A percentile compares a stretch with the other conserved stretches of the same genome.
Conservation (phyloP, 176 grass and related monocot genomes). For the Typha latifolia region DNA sequence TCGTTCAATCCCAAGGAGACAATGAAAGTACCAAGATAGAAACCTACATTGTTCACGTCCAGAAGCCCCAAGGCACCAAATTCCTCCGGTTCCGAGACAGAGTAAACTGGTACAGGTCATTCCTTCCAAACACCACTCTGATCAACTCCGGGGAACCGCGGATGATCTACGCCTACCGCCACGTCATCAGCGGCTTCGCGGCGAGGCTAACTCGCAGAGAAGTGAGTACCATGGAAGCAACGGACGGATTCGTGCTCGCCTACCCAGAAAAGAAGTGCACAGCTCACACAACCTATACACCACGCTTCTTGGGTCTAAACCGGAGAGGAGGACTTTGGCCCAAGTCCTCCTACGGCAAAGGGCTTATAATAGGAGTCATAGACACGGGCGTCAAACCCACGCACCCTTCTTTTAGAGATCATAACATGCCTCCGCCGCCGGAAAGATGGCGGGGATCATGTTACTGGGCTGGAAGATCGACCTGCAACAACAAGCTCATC, state of each 20-base stretch:
- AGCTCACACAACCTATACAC: conserved; percentile 50
- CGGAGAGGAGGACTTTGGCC: conserved; percentile 16
- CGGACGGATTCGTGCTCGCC: conserved; percentile 51
- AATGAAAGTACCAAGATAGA: too few relatives aligned
- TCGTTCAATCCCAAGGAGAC: too few relatives aligned
- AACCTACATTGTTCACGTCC: background rate
- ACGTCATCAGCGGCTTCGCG: conserved; percentile 62
- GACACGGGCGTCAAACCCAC: background rate
- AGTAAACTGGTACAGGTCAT: background rate
- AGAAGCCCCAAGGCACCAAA: background rate
- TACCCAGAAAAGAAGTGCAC: conserved; percentile 5
- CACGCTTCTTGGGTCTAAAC: conserved; percentile 47
- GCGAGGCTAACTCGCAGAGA: conserved; percentile 47
- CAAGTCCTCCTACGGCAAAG: background rate
- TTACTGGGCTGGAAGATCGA: background rate
- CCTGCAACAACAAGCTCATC: conserved; percentile 10
- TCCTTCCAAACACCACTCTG: background rate
- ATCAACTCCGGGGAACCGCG: conserved; percentile 16
- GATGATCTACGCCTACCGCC: conserved; percentile 66
- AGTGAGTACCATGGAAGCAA: conserved; percentile 17
- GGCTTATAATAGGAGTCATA: conserved; percentile 10
- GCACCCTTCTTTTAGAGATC: conserved; percentile 7
- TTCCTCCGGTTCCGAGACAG: background rate
- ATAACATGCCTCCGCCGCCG: background rate
- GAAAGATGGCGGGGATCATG: conserved; percentile 5